Evolutionary conservation across 1,284 basidiomycete genomes (phyloP).

Genomic region (Takashimella tepidaria): DNA sequence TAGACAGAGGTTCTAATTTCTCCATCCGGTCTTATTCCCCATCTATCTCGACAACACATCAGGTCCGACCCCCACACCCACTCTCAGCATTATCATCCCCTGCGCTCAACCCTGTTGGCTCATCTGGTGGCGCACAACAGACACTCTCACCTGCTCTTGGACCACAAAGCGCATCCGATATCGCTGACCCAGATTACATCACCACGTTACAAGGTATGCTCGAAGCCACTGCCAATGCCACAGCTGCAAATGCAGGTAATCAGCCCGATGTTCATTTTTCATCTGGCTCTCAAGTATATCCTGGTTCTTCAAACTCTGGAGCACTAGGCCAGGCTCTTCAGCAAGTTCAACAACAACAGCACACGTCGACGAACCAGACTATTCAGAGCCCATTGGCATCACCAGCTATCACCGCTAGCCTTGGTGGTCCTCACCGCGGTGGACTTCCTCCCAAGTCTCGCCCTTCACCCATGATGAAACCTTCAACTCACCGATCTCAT

Average conservation of each 20-base stretch:
- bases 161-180: conserved; percentile 31
- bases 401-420: conserved; percentile 3
- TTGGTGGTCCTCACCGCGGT: conserved; percentile 40
- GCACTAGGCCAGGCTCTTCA: conserved; percentile 9
- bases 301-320: no score
- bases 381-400: conserved; percentile 5
- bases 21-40: conserved; percentile 3
- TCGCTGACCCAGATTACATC: conserved; percentile 39
- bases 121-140: conserved; percentile 43
- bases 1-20: background rate
- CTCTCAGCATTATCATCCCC: conserved; percentile 38
- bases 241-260: conserved; percentile 1
- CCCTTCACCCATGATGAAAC: conserved; percentile 48
- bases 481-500: conserved; percentile 35
- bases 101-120: conserved; percentile 40
- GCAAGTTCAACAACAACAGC: background rate
- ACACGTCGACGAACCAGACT: conserved; percentile 1
- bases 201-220: conserved; percentile 34
- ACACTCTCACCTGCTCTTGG: conserved; percentile 42
- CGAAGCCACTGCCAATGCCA: conserved; percentile 7
- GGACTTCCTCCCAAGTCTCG: conserved; percentile 36
- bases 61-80: conserved; percentile 28
- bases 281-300: no score
- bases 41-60: conserved; percentile 1
- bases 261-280: no score